Conservation (phyloP, 2,329 filamentous ascomycete genomes). For the Alternaria angustiovoidea region DNA sequence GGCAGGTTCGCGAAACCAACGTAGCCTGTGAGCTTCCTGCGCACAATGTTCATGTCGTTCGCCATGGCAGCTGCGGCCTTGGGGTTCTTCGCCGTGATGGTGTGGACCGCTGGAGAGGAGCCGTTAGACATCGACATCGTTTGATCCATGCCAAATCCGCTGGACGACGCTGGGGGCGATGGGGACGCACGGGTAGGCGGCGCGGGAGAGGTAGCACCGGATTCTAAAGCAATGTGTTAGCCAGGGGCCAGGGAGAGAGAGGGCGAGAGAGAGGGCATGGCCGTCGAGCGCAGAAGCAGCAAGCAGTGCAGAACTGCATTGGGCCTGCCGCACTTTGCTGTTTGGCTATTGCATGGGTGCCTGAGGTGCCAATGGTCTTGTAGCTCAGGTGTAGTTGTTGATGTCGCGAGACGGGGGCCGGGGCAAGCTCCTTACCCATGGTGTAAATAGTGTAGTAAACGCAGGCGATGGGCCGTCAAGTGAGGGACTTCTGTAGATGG, state of each 20-base stretch:
- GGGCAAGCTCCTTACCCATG: slow-evolving; percentile 50
- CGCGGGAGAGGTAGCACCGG: slow-evolving; percentile 52
- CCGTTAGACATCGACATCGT: slow-evolving; percentile 65
- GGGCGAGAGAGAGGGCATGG: background rate
- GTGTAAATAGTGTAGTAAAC: slow-evolving; percentile 40
- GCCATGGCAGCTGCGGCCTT: slow-evolving; percentile 62
- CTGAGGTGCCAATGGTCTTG: slow-evolving; percentile 15
- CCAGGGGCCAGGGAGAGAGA: slow-evolving; percentile 21
- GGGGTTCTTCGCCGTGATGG: slow-evolving; percentile 70
- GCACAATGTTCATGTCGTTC: slow-evolving; percentile 85
- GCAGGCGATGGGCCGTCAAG: slow-evolving; percentile 41
- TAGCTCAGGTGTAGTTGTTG: slow-evolving; percentile 16
- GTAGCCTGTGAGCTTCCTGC: slow-evolving; percentile 97
- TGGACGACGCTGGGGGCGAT: slow-evolving; percentile 55
- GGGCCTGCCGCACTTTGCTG: slow-evolving; percentile 15
- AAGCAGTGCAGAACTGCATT: slow-evolving; percentile 22
- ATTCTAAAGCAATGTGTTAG: slow-evolving; percentile 50
- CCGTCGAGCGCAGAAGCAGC: slow-evolving; percentile 20
- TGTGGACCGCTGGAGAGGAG: slow-evolving; percentile 60
- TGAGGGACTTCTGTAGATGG: slow-evolving; percentile 44
- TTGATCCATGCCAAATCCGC: slow-evolving; percentile 66
- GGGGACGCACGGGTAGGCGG: slow-evolving; percentile 58
- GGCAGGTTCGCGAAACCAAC: slow-evolving; percentile 98
- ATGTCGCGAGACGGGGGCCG: slow-evolving; percentile 20
- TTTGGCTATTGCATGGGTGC: slow-evolving; percentile 18